Percentiles rank a stretch among this genome's conserved stretches.
Conservation (phyloP, 2,329 filamentous ascomycete species). For the Fusarium newnesense region DNA sequence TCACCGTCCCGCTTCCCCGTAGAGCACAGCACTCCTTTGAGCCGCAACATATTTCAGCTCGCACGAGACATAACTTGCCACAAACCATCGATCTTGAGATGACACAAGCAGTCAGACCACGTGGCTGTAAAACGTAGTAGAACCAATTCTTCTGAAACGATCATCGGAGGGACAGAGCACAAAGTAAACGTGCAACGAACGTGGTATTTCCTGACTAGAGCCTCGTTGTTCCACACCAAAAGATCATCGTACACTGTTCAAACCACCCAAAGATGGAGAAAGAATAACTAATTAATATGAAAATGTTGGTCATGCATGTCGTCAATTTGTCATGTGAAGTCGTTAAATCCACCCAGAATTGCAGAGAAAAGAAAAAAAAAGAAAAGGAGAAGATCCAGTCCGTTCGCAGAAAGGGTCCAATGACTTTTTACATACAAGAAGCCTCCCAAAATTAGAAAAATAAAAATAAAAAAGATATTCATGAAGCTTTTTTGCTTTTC, state of each 20-base stretch:
- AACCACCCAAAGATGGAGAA: background rate
- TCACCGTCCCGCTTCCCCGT: background rate
- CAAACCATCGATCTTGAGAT: background rate
- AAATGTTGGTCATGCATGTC: slow-evolving; percentile 3
- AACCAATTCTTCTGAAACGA: slow-evolving; percentile 4
- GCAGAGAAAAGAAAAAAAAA: background rate
- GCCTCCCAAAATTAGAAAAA: background rate
- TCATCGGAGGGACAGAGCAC: slow-evolving; percentile 15
- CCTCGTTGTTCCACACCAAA: slow-evolving; percentile 1
- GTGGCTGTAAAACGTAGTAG: slow-evolving; percentile 28
- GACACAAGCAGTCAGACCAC: slow-evolving; percentile 8
- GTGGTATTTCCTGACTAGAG: slow-evolving; percentile 20
- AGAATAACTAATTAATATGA: background rate
- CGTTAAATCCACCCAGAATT: background rate
- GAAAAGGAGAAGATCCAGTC: background rate
- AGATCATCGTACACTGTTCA: slow-evolving; percentile 4
- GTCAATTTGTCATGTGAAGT: slow-evolving; percentile 26
- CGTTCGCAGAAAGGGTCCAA: background rate
- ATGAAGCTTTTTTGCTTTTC: slow-evolving; percentile 4
- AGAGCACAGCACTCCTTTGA: background rate
- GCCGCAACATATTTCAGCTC: background rate
- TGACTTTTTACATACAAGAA: slow-evolving; percentile 1
- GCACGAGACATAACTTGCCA: background rate
- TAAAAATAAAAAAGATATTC: background rate
- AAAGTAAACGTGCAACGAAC: slow-evolving; percentile 24